These are phyloP conservation scores for Allium cepa DNA, from an alignment of 106 monocot species.

Conservation along the genomic window DNA sequence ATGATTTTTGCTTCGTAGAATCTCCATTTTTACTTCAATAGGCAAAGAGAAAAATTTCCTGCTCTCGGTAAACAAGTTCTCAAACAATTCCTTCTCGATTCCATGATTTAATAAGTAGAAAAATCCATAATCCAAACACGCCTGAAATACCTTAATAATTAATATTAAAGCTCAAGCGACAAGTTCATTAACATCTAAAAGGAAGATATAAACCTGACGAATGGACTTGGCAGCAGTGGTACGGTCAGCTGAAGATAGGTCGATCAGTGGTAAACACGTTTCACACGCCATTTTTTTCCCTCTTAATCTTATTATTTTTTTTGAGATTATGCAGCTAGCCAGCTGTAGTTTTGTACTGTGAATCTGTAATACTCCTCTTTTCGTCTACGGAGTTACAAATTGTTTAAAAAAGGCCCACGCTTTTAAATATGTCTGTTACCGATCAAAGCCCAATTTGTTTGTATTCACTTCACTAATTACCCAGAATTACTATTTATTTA, in stretches of 20 bases:
- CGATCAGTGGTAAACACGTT: slow-evolving; percentile 49
- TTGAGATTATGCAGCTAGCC: neutral
- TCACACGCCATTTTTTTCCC: slow-evolving; percentile 1
- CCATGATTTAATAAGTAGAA: slow-evolving; percentile 95
- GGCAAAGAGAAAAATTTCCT: slow-evolving; percentile 64
- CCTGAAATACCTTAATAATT: slow-evolving; percentile 20
- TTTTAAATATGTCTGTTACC: too few relatives aligned
- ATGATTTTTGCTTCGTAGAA: slow-evolving; percentile 29
- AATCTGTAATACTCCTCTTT: neutral
- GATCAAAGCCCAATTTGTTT: too few relatives aligned
- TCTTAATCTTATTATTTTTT: neutral
- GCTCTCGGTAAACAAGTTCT: slow-evolving; percentile 50
- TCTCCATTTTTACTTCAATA: slow-evolving; percentile 62
- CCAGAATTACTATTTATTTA: too few relatives aligned
- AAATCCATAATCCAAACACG: slow-evolving; percentile 86
- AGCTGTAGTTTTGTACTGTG: too few relatives aligned
- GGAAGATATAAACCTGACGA: slow-evolving; percentile 29
- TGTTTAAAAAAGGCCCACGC: too few relatives aligned
- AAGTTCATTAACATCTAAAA: neutral
- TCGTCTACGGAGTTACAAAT: too few relatives aligned
- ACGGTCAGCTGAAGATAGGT: slow-evolving; percentile 52
- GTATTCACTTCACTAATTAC: too few relatives aligned
- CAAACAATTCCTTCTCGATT: slow-evolving; percentile 27
- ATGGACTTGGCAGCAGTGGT: slow-evolving; percentile 37
- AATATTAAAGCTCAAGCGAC: neutral